Percentiles rank a stretch among this genome's conserved stretches.
Evolutionary conservation across 78 protist species (phyloP).

Genomic region (Dictyostelium citrinum): DNA sequence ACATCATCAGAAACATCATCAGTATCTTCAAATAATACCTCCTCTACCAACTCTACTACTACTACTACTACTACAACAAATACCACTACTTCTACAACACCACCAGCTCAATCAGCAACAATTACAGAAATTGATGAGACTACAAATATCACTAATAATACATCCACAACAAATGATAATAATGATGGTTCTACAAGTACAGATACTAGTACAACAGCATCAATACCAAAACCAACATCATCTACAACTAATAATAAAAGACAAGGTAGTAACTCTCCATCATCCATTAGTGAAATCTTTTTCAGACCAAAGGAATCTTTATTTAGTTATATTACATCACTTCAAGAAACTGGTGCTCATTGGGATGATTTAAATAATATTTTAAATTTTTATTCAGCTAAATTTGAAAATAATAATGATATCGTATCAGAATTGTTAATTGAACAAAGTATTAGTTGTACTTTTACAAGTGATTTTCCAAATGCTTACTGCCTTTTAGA

Average conservation of each 20-base stretch:
- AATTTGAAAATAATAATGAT: conserved; percentile 30
- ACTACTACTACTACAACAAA: not conserved
- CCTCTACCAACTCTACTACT: not conserved
- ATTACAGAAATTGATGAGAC: not conserved
- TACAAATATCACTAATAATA: no score
- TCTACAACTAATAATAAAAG: not conserved
- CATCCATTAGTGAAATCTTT: conserved; percentile 2
- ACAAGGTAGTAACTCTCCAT: not conserved
- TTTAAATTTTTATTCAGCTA: not conserved
- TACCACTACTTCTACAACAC: not conserved
- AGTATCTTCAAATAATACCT: not conserved
- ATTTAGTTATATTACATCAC: conserved; percentile 31
- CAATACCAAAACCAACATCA: no score
- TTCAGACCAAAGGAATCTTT: conserved; percentile 50
- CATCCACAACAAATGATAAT: no score
- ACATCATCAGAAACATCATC: not conserved
- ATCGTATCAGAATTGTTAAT: conserved; percentile 36
- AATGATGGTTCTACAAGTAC: no score
- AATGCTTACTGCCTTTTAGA: conserved; percentile 13
- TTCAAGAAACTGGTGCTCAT: conserved; percentile 67
- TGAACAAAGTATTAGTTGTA: conserved; percentile 37
- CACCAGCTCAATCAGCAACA: not conserved
- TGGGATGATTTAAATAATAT: conserved; percentile 51
- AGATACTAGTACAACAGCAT: no score
- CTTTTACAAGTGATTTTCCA: conserved; percentile 9